Percentiles rank a stretch among this genome's conserved stretches.
phyloP scores from a whole-genome alignment of 306 rosid genomes.

The Sicyos baderoa region DNA sequence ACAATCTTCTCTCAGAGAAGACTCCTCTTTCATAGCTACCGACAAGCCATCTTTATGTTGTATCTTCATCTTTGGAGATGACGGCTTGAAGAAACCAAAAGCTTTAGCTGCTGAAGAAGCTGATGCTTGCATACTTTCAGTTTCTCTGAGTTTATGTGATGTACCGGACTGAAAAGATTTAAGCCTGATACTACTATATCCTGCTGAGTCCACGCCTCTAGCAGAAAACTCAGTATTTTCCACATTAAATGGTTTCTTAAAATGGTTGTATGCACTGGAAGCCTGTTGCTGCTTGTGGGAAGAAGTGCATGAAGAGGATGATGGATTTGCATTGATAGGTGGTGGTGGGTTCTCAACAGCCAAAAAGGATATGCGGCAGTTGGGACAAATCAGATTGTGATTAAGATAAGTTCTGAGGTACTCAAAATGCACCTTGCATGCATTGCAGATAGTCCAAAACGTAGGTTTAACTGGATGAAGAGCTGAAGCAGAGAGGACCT shows the following conservation, averaged over 20 bases:
- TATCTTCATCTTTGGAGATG: conserved; percentile 38
- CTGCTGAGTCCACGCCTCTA: conserved; percentile 17
- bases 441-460: conserved; percentile 65
- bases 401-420: conserved; percentile 32
- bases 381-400: conserved; percentile 35
- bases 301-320: conserved; percentile 29
- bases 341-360: conserved; percentile 47
- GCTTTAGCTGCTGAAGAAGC: conserved; percentile 34
- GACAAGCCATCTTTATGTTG: conserved; percentile 26
- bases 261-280: conserved; percentile 28
- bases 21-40: conserved; percentile 26
- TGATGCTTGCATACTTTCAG: conserved; percentile 23
- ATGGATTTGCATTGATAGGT: conserved; percentile 21
- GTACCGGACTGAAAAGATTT: conserved; percentile 26
- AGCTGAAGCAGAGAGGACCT: conserved; percentile 23
- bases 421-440: conserved; percentile 52
- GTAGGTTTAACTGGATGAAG: conserved; percentile 29
- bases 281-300: conserved; percentile 28
- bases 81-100: conserved; percentile 26
- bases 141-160: conserved; percentile 25
- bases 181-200: conserved; percentile 18
- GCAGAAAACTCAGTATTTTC: conserved; percentile 32
- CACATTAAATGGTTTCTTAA: conserved; percentile 24
- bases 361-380: conserved; percentile 40
- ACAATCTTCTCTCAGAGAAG: conserved; percentile 21